phyloP scores from a whole-genome alignment of 2,329 filamentous ascomycete genomes.

The Xylaria sp. region DNA sequence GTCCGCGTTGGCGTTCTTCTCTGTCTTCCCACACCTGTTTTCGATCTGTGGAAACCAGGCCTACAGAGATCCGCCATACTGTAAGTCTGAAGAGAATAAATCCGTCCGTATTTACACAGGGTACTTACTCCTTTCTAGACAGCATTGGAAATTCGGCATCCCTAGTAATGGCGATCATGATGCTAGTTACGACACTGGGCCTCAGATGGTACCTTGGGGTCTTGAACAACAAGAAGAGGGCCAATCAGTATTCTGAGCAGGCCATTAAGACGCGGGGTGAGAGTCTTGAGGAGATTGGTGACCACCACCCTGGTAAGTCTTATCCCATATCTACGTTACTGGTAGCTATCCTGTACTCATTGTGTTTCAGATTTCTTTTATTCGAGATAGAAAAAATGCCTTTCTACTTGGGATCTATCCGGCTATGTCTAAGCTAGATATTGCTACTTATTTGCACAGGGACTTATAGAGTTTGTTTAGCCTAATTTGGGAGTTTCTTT shows the following conservation, averaged over 20 bases:
- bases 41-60: constrained; percentile 30
- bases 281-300: constrained; percentile 26
- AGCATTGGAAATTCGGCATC: constrained; percentile 20
- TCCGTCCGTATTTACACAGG: background rate
- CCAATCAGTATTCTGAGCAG: constrained; percentile 12
- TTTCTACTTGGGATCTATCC: background rate
- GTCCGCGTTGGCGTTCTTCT: constrained; percentile 26
- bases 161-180: constrained; percentile 22
- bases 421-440: background rate
- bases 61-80: constrained; percentile 29
- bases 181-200: constrained; percentile 15
- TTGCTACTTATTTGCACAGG: too few species aligned
- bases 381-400: background rate
- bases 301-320: constrained; percentile 26
- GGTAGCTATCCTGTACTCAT: background rate
- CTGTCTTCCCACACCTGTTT: constrained; percentile 26
- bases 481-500: too few species aligned
- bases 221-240: constrained; percentile 25
- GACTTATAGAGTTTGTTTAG: too few species aligned
- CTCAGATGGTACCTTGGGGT: constrained; percentile 21
- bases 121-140: constrained; percentile 16
- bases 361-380: constrained; percentile 21
- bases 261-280: constrained; percentile 14
- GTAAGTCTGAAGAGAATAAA: constrained; percentile 9
- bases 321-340: too few species aligned